Conservation (phyloP, 73 alveolate species). For the Paramecium sexaurelia region DNA sequence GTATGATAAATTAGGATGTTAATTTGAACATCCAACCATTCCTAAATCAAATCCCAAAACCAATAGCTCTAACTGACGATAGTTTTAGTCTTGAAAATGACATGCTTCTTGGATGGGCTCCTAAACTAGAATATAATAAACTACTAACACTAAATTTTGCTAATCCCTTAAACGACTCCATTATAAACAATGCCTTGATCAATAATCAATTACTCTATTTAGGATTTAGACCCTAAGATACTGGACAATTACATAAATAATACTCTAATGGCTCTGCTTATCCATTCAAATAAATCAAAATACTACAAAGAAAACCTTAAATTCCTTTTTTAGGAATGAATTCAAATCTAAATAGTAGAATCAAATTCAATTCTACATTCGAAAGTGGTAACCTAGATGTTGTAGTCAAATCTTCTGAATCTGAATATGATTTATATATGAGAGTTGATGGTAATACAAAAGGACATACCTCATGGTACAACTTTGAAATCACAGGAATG, state of each 20-base stretch:
- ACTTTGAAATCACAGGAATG: conserved; percentile 79
- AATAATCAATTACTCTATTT: conserved; percentile 67
- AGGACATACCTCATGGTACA: conserved; percentile 94
- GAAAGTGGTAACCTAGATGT: conserved; percentile 93
- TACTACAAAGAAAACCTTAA: conserved; percentile 45
- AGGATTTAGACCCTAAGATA: conserved; percentile 70
- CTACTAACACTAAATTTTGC: conserved; percentile 49
- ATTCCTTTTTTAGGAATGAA: conserved; percentile 62
- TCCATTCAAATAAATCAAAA: conserved; percentile 57
- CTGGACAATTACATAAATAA: conserved; percentile 66
- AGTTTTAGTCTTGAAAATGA: conserved; percentile 78
- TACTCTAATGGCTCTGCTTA: conserved; percentile 62
- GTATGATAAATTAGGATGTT: neutral
- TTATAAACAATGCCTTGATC: neutral
- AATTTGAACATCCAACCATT: neutral
- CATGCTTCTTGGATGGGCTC: conserved; percentile 79
- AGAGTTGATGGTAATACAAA: conserved; percentile 90
- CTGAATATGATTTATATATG: conserved; percentile 88
- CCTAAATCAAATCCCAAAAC: conserved; percentile 25
- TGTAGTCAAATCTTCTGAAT: conserved; percentile 74
- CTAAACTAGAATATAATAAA: neutral
- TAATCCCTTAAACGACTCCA: conserved; percentile 16
- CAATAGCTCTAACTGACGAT: conserved; percentile 59
- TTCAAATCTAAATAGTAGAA: conserved; percentile 49
- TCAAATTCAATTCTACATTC: conserved; percentile 92